Base-by-base conservation (phyloP, 441 rosid genomes). In the Oxalis stricta region DNA sequence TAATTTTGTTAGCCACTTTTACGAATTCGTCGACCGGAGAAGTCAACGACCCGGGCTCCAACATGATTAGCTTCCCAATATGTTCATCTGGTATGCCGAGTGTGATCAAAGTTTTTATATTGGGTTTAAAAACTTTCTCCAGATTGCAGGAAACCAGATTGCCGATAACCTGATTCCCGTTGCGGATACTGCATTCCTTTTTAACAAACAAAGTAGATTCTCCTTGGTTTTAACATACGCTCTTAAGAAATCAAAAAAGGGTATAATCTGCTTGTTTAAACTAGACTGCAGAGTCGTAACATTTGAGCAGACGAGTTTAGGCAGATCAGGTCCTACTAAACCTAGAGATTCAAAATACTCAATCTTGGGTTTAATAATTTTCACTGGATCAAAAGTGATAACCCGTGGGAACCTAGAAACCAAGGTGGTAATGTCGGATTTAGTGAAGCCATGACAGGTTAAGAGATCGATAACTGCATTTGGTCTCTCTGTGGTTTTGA, bases 331-430 rank as follows among this genome's bases (percentile, higher is more conserved):
- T 17, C 41, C 51, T 18, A n/a, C 8, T 38, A 49, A 31, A 39
- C 61, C 61, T 28, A 57, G 5, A 1, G 50, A 36, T 7, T 35
- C 8, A 24, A 57, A 37, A 45, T 44, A 58, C 18, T 44, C 51
- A 33, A 58, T 38, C 51, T 58, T 58, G 10, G 56, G 63, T 40
- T 38, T 37, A 30, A 58, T 41, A 38, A 3, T 26, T 7, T 21
- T 52, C 35, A 46, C 46, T 3, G 35, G 44, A 16, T 46, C 18
- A 13, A 40, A 28, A 5, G 3, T 13, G 0, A 52, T 5, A 3
- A 44, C 9, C 5, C 16, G 14, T 0, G 64, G 64, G 29, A 38
- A 8, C 33, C 10, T 39, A 1, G 48, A 32, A 12, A 59, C 12
- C 38, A 59, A 31, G 3, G 1, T 38, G 12, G 42, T 24, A 16